Percentiles rank a stretch among this genome's conserved stretches.
These are phyloP conservation scores for Globisporangium lucens DNA, from an alignment of 352 stramenopile genomes.

Conservation along the genomic window DNA sequence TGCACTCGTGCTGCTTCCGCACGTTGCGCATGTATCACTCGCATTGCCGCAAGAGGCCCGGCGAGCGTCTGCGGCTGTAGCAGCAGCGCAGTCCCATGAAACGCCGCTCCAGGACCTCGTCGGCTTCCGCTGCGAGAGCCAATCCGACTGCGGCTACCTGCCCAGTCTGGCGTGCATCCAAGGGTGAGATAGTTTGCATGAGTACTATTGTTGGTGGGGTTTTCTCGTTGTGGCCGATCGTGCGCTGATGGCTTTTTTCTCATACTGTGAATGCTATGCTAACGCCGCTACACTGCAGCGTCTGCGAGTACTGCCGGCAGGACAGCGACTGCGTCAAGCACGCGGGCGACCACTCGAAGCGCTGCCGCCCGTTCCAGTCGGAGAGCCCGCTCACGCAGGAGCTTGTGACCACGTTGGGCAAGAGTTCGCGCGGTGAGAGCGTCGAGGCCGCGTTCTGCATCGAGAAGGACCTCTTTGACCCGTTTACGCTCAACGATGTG, in stretches of 20 bases:
- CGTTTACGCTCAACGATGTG: conserved; percentile 69
- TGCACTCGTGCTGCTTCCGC: neutral
- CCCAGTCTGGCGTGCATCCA: conserved; percentile 67
- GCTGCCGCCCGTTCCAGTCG: conserved; percentile 47
- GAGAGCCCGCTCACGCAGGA: conserved; percentile 32
- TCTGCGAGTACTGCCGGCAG: conserved; percentile 66
- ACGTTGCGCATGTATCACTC: neutral
- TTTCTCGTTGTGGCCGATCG: neutral
- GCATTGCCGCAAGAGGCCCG: neutral
- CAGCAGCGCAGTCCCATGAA: neutral
- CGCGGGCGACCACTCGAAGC: conserved; percentile 46
- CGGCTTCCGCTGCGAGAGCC: conserved; percentile 41
- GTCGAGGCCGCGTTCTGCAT: conserved; percentile 61
- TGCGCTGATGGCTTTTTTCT: neutral
- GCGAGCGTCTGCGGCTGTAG: neutral
- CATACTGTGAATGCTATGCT: neutral
- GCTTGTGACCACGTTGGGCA: conserved; percentile 29
- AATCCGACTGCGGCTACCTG: conserved; percentile 71
- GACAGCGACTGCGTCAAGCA: conserved; percentile 55
- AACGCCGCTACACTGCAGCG: conserved; percentile 21
- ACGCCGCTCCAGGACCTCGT: conserved; percentile 33
- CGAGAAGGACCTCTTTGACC: conserved; percentile 79
- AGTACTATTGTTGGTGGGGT: neutral
- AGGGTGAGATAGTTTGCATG: conserved; percentile 26
- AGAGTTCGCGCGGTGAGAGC: conserved; percentile 28